These are phyloP conservation scores for Parietaria judaica DNA, from an alignment of 306 rosid species.

Conservation along the genomic window DNA sequence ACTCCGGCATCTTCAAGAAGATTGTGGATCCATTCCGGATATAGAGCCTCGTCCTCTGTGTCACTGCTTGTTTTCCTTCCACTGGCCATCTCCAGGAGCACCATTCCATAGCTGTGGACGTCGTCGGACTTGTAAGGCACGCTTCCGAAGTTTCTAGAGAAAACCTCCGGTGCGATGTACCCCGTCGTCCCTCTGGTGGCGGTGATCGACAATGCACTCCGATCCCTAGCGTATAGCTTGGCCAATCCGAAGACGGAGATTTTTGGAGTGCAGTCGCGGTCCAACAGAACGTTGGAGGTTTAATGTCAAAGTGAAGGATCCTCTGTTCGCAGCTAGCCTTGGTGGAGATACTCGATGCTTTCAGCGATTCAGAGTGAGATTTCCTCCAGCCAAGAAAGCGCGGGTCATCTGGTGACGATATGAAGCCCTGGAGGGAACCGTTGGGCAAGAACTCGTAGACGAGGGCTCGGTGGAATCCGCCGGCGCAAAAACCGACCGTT, in stretches of 20 bases:
- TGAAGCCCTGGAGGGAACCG: not conserved
- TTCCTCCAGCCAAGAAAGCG: not conserved
- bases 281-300: conserved; percentile 1
- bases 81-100: conserved; percentile 2
- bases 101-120: conserved; percentile 3
- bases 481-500: conserved; percentile 4
- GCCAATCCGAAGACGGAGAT: not conserved
- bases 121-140: not conserved
- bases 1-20: not conserved
- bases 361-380: not conserved
- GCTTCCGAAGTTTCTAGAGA: conserved; percentile 8
- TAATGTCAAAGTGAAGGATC: conserved; percentile 4
- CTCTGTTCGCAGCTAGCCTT: conserved; percentile 6
- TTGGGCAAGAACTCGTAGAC: too few relatives aligned
- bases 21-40: conserved; percentile 3
- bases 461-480: conserved; percentile 5
- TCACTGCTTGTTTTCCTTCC: not conserved
- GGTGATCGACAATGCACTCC: not conserved
- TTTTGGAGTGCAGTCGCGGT: conserved; percentile 5
- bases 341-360: conserved; percentile 5
- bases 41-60: not conserved
- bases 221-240: not conserved
- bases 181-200: conserved; percentile 3
- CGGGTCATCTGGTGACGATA: not conserved
- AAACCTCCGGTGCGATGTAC: conserved; percentile 6